Percentiles rank a stretch among this genome's conserved stretches.
These are phyloP conservation scores for Penicillium goetzii DNA, from an alignment of 495 filamentous ascomycete genomes.

Conservation along the genomic window DNA sequence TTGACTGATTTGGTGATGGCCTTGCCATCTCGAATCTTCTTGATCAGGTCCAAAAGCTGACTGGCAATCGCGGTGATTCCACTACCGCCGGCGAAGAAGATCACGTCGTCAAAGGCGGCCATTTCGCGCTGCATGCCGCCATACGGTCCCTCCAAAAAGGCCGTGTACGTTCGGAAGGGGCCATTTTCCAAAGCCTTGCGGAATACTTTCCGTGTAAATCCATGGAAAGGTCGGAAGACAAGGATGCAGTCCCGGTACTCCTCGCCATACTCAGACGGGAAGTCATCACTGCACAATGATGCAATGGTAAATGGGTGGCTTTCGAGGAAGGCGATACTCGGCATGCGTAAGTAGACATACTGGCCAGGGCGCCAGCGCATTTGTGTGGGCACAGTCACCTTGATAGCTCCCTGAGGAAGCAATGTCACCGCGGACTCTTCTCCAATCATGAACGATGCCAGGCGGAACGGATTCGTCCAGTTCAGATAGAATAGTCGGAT, in stretches of 20 bases:
- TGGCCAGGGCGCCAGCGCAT: slow-evolving; percentile 93
- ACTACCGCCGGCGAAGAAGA: slow-evolving; percentile 90
- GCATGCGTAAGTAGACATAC: slow-evolving; percentile 93
- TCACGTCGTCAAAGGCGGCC: slow-evolving; percentile 89
- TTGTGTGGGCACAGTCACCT: slow-evolving; percentile 89
- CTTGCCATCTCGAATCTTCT: slow-evolving; percentile 90
- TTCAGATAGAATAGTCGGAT: slow-evolving; percentile 77
- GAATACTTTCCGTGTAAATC: slow-evolving; percentile 82
- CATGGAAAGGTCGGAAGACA: slow-evolving; percentile 87
- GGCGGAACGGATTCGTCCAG: slow-evolving; percentile 79
- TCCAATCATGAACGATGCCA: slow-evolving; percentile 74
- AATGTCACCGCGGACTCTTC: slow-evolving; percentile 86
- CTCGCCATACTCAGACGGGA: slow-evolving; percentile 84
- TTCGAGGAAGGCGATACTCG: slow-evolving; percentile 83
- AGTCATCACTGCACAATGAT: slow-evolving; percentile 83
- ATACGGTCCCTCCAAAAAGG: slow-evolving; percentile 91
- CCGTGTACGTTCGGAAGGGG: slow-evolving; percentile 84
- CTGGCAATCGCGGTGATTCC: slow-evolving; percentile 93
- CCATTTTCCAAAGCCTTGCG: slow-evolving; percentile 77
- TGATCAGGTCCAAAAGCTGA: slow-evolving; percentile 87
- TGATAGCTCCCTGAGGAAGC: slow-evolving; percentile 89
- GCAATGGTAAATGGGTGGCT: slow-evolving; percentile 97
- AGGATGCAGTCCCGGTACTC: slow-evolving; percentile 85
- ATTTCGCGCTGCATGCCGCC: slow-evolving; percentile 91
- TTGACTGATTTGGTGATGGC: slow-evolving; percentile 88